Evolutionary conservation across 768 basidiomycete species (phyloP), one percentile per base, ranked within the genome.

Genomic region (Psilocybe subaeruginosa): DNA sequence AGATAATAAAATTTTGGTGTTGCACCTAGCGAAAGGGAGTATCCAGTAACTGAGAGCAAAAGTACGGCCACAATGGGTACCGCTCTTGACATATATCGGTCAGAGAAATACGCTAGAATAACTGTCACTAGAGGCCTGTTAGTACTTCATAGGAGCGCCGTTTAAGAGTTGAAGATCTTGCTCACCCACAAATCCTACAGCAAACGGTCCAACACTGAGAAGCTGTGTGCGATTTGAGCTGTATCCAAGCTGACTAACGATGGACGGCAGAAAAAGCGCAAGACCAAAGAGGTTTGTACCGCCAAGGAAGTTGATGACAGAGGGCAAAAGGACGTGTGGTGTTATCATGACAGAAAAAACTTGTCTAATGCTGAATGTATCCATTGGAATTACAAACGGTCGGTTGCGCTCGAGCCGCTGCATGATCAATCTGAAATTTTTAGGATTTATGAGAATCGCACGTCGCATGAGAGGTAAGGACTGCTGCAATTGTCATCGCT

Each of bases 131-230:
- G 1, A 27, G 8, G 9, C 9, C n/a, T 5, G 8, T 53, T n/a
- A 33, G 9, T 53, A 33, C 23, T 23, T 23, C 2, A 1, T 23
- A 23, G 23, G 23, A 2, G 23, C 23, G 23, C 23, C 23, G 23
- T 23, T 23, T 23, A 23, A n/a, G 74, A 8, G 16, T 31, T 33
- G 7, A 45, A 30, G 29, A 19, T 33, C 41, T 12, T 12, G 49
- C 59, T 8, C 12, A 78, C 77, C 66, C 51, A 75, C 65, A 61
- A 77, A 78, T 14, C 72, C 74, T 6, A 65, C 71, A 27, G 71
- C 77, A 52, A 77, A 78, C 1, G 77, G 77, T 0, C 75, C 75
- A 14, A 77, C 77, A 50, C 75, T 77, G 17, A 78, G 70, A 2
- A 78, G 55, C 58, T 78, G 77, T 7, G 73, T 70, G 53, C 68